phyloP scores from a whole-genome alignment of 148 eudicot genomes.

The Vaccinium darrowii region DNA sequence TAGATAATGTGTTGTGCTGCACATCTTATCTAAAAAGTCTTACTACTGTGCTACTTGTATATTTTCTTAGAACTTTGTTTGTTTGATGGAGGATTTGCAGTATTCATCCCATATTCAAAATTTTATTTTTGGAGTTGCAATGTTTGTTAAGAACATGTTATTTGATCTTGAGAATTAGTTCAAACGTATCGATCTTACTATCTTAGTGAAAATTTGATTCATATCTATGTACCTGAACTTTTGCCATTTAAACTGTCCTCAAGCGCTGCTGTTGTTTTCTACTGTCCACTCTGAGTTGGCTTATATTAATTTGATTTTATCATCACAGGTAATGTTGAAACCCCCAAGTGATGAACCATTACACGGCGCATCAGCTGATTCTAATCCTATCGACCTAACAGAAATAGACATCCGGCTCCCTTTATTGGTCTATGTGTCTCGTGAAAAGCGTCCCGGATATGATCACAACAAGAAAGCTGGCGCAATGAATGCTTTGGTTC shows the following conservation, averaged over 20 bases:
- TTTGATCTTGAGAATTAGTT: slow-evolving; percentile 3
- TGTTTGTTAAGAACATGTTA: background rate
- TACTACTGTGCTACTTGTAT: background rate
- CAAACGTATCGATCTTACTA: background rate
- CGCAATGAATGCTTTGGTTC: slow-evolving; percentile 94
- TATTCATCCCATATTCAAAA: background rate
- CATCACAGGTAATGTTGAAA: slow-evolving; percentile 84
- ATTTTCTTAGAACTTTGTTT: background rate
- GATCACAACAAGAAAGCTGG: slow-evolving; percentile 99
- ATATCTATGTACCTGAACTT: background rate
- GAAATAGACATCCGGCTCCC: slow-evolving; percentile 92
- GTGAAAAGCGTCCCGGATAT: slow-evolving; percentile 95
- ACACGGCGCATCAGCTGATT: slow-evolving; percentile 41
- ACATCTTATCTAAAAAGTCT: background rate
- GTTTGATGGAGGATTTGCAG: background rate
- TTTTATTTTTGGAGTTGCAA: background rate
- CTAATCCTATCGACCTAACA: slow-evolving; percentile 53
- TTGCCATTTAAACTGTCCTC: background rate
- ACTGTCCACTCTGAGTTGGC: background rate
- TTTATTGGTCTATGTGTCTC: slow-evolving; percentile 83
- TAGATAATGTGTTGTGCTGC: background rate
- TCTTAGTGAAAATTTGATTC: background rate
- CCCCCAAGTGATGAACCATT: slow-evolving; percentile 92
- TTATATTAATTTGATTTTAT: background rate
- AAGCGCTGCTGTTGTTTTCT: background rate